Base-by-base conservation (phyloP, 2,329 filamentous ascomycete species). In the Alternaria burnsii region DNA sequence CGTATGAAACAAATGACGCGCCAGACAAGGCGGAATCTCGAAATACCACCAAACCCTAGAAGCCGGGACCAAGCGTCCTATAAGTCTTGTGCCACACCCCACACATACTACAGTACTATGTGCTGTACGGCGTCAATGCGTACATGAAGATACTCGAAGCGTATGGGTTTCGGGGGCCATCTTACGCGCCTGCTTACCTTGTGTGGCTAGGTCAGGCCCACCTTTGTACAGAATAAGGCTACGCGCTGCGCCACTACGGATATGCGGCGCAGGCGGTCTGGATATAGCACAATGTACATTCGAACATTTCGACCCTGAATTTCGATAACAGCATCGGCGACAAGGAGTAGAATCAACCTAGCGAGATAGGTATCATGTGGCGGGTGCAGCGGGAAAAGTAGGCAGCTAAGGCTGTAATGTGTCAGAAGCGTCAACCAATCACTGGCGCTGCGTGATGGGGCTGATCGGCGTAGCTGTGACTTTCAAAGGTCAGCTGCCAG, bases 181-280 rank as follows among this genome's bases (percentile, higher is more conserved):
- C 40, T 50, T 62, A 63, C 44, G 61, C 59, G 59, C 51, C 43
- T 42, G 59, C 58, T 59, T 62, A 55, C 51, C 51, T 46, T 30
- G 50, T 34, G 50, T 52, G 44, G 55, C 41, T 61, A 61, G 46
- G 24, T 24, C 26, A 53, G 65, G 55, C 50, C 54, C 54, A 48
- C 58, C 24, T 38, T n/a, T 14, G 18, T 34, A 46, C 63, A 22
- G 9, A 57, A 63, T 30, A 36, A 22, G 61, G 63, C 41, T 51
- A 55, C 47, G 58, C 52, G 51, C 62, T 66, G 63, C 65, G 65
- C 67, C 67, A 66, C 58, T 26, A 54, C 63, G 63, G 67, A 43
- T 60, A 55, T 69, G 65, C 66, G 66, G 66, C 62, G 66, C 61
- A 69, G 65, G 28, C 52, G 40, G 18, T 47, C 18, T 41, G 38